Evolutionary conservation across 495 filamentous ascomycete species (phyloP).

Genomic region (Penicillium maclennaniae): DNA sequence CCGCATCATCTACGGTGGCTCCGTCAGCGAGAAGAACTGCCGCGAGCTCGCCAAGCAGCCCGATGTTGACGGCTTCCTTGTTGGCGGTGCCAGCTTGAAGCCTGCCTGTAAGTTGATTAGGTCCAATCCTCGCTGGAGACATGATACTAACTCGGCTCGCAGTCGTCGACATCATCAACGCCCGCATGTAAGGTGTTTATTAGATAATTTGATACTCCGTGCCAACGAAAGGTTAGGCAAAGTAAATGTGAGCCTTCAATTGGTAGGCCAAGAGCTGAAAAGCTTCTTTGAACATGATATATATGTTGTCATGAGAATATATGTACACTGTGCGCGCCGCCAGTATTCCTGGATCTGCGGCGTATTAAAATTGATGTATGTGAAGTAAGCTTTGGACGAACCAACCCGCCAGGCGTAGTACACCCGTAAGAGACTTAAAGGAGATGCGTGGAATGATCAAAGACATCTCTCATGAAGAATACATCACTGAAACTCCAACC

Average conservation of each 20-base stretch:
- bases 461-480: slow-evolving; percentile 66
- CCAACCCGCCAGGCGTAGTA: not conserved
- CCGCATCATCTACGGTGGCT: slow-evolving; percentile 91
- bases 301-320: slow-evolving; percentile 31
- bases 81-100: slow-evolving; percentile 97
- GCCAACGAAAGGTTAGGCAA: not conserved
- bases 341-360: slow-evolving; percentile 16
- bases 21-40: slow-evolving; percentile 97
- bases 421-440: not conserved
- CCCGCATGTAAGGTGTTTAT: slow-evolving; percentile 42
- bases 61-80: slow-evolving; percentile 98
- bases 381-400: not conserved
- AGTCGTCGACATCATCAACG: slow-evolving; percentile 69
- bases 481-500: slow-evolving; percentile 84
- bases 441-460: not conserved
- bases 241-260: slow-evolving; percentile 4
- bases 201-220: slow-evolving; percentile 20
- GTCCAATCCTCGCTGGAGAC: not conserved
- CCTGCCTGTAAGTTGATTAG: slow-evolving; percentile 74
- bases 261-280: slow-evolving; percentile 10
- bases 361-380: slow-evolving; percentile 6
- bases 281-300: slow-evolving; percentile 27
- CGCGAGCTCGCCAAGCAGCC: slow-evolving; percentile 82
- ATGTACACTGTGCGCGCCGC: slow-evolving; percentile 30
- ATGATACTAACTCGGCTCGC: slow-evolving; percentile 12